Conservation (phyloP, 1,284 basidiomycete species). For the Cutaneotrichosporon sp. region DNA sequence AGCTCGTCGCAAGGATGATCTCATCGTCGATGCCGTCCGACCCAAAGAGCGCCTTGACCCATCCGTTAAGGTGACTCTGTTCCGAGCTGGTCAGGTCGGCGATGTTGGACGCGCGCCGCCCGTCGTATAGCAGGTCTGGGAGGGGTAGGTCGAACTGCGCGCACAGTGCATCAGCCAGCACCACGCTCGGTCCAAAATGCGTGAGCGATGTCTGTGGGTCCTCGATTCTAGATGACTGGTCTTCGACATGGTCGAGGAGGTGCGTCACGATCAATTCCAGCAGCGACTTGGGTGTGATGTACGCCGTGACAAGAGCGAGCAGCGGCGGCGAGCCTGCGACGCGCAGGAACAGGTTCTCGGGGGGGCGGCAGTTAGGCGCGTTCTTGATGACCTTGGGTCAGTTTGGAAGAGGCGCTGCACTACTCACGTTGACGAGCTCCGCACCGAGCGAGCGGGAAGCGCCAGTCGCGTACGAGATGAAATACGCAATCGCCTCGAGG, state of each 20-base stretch:
- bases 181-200: conserved; percentile 50
- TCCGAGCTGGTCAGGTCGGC: conserved; percentile 33
- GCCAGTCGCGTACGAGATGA: conserved; percentile 34
- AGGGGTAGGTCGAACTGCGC: conserved; percentile 39
- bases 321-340: conserved; percentile 36
- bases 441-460: conserved; percentile 30
- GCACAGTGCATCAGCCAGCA: conserved; percentile 45
- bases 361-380: conserved; percentile 27
- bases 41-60: conserved; percentile 52
- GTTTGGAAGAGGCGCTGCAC: background rate
- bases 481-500: conserved; percentile 34
- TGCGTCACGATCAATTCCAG: conserved; percentile 29
- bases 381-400: conserved; percentile 29
- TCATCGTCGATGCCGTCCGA: conserved; percentile 53
- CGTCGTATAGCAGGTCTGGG: conserved; percentile 35
- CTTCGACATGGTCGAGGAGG: conserved; percentile 34
- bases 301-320: conserved; percentile 26
- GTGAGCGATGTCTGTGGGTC: conserved; percentile 50
- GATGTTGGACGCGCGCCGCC: conserved; percentile 41
- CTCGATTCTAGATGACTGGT: conserved; percentile 33
- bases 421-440: conserved; percentile 35
- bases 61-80: conserved; percentile 45
- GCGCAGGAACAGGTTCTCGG: conserved; percentile 40
- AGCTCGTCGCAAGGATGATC: conserved; percentile 53
- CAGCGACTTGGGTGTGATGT: conserved; percentile 28